A percentile compares a stretch with the other conserved stretches of the same genome.
These are phyloP conservation scores for Petunia secreta DNA, from an alignment of 257 asterid species.

Conservation along the genomic window DNA sequence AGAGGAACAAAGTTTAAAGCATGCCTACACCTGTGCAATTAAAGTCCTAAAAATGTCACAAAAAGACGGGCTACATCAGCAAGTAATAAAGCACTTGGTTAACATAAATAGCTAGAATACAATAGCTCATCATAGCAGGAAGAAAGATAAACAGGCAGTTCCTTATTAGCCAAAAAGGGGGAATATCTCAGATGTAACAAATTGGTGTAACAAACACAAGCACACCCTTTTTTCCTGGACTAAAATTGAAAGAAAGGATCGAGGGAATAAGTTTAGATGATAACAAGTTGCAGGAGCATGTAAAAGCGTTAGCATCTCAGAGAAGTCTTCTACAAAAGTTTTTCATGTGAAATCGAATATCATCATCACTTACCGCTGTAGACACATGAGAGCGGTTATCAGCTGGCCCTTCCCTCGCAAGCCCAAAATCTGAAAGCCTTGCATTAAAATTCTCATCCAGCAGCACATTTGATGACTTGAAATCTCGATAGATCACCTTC, in stretches of 20 bases:
- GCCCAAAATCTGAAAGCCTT: constrained; percentile 91
- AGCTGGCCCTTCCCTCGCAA: constrained; percentile 93
- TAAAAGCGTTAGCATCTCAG: neutral
- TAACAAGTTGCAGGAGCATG: neutral
- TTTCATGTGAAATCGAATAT: neutral
- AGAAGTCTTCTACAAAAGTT: neutral
- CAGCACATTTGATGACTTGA: constrained; percentile 84
- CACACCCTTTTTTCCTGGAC: neutral
- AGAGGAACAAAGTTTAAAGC: neutral
- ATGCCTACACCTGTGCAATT: neutral
- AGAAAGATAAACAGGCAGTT: neutral
- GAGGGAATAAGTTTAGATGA: neutral
- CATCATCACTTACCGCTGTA: constrained; percentile 67
- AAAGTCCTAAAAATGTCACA: neutral
- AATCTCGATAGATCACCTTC: constrained; percentile 91
- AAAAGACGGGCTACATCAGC: neutral
- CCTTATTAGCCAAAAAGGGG: neutral
- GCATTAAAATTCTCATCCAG: constrained; percentile 78
- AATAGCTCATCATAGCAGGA: neutral
- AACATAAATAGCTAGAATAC: neutral
- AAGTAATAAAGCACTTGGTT: neutral
- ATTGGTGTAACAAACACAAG: neutral
- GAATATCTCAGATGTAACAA: neutral
- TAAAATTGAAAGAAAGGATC: neutral
- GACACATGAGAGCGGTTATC: constrained; percentile 84